Percentiles rank a stretch among this genome's conserved stretches.
These are phyloP conservation scores for Penicillium odoratum DNA, from an alignment of 495 filamentous ascomycete genomes.

Conservation along the genomic window DNA sequence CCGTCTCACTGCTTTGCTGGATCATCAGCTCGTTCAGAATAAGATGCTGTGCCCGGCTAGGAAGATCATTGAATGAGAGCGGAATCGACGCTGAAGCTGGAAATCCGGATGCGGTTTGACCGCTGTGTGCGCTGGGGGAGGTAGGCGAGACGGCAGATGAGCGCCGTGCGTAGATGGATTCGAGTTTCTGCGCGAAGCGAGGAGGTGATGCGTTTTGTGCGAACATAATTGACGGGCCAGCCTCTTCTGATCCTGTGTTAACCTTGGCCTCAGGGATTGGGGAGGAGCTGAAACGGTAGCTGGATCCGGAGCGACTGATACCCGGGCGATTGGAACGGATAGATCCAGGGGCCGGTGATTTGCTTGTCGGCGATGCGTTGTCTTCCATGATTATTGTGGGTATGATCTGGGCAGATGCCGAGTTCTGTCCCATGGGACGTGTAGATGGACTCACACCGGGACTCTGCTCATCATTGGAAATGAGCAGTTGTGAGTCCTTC, in stretches of 20 bases:
- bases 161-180: conserved; percentile 56
- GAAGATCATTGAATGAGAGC: conserved; percentile 82
- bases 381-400: conserved; percentile 51
- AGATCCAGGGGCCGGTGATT: conserved; percentile 11
- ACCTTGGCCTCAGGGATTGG: conserved; percentile 74
- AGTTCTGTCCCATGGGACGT: conserved; percentile 18
- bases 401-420: conserved; percentile 22
- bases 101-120: conserved; percentile 45
- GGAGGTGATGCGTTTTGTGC: conserved; percentile 50
- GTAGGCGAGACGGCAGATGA: conserved; percentile 26
- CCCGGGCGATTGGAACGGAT: conserved; percentile 23
- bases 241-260: conserved; percentile 52
- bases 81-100: conserved; percentile 58
- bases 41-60: conserved; percentile 77
- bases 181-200: conserved; percentile 30
- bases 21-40: conserved; percentile 84
- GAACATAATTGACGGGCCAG: conserved; percentile 79
- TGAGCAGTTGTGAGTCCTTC: conserved; percentile 10
- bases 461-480: conserved; percentile 23
- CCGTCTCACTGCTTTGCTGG: conserved; percentile 67
- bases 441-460: conserved; percentile 15
- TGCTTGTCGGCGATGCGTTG: conserved; percentile 38
- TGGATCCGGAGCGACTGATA: conserved; percentile 38
- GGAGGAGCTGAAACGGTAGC: conserved; percentile 65
- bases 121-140: conserved; percentile 14